Percentiles rank a stretch among this genome's conserved stretches.
Evolutionary conservation across 2,329 filamentous ascomycete genomes (phyloP).

Genomic region (Calonectria leucothoes): DNA sequence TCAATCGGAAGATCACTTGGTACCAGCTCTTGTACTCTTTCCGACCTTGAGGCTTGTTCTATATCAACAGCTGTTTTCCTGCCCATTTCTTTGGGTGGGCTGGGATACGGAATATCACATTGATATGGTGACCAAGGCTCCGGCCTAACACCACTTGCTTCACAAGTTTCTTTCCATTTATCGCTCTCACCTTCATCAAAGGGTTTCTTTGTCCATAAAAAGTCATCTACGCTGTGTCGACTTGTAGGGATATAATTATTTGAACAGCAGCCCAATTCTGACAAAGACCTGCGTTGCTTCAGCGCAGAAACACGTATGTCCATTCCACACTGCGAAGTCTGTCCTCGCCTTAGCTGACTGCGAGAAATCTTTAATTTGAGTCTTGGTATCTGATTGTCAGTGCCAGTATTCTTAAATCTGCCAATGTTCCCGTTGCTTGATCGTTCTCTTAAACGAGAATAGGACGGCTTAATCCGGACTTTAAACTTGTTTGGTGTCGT

Average conservation of each 20-base stretch:
- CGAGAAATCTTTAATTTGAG: conserved; percentile 50
- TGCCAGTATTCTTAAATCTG: conserved; percentile 15
- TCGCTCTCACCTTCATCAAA: conserved; percentile 9
- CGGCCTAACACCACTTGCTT: conserved; percentile 19
- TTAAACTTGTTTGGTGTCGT: conserved; percentile 41
- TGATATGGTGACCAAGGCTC: conserved; percentile 45
- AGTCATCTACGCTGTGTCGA: conserved; percentile 27
- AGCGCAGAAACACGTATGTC: conserved; percentile 37
- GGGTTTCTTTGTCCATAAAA: conserved; percentile 20
- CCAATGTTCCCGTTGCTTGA: neutral
- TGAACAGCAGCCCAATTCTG: conserved; percentile 42
- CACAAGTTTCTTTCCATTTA: conserved; percentile 22
- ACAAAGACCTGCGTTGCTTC: conserved; percentile 48
- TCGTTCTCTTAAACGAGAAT: conserved; percentile 22
- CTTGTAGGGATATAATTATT: conserved; percentile 14
- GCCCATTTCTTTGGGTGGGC: conserved; percentile 30
- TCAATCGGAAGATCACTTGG: neutral
- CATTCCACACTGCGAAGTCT: conserved; percentile 23
- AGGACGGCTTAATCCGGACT: conserved; percentile 40
- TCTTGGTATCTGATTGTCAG: conserved; percentile 37
- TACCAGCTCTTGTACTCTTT: neutral
- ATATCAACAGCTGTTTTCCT: conserved; percentile 8
- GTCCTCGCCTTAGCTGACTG: conserved; percentile 39
- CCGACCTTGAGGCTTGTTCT: conserved; percentile 20
- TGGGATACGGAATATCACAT: conserved; percentile 49